A percentile compares a stretch with the other conserved stretches of the same genome.
phyloP scores from a whole-genome alignment of 306 rosid species.

The Hylodesmum podocarpum region DNA sequence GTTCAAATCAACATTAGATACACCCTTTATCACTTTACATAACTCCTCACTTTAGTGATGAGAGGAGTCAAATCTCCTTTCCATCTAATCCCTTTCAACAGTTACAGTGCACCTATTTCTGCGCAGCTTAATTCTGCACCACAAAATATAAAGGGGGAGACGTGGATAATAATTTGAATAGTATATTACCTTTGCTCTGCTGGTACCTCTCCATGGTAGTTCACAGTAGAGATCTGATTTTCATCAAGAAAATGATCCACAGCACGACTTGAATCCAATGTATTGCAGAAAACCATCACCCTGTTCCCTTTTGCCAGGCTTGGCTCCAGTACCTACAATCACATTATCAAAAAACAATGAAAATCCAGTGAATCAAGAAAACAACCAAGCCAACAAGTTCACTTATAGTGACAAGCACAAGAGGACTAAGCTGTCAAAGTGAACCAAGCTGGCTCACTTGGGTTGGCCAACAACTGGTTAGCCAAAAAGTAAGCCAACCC shows the following conservation, averaged over 20 bases:
- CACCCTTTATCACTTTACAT: not conserved
- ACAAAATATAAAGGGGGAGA: not conserved
- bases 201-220: conserved; percentile 98
- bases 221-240: conserved; percentile 74
- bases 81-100: conserved; percentile 16
- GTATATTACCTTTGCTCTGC: conserved; percentile 76
- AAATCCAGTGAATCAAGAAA: conserved; percentile 22
- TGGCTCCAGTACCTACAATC: conserved; percentile 87
- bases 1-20: not conserved
- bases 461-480: not conserved
- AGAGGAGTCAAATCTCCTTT: not conserved
- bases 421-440: not conserved
- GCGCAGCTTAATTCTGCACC: conserved; percentile 3
- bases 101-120: not conserved
- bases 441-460: not conserved
- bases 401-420: not conserved
- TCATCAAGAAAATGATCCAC: conserved; percentile 95
- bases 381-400: conserved; percentile 9
- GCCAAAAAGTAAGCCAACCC: not conserved
- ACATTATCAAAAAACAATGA: conserved; percentile 29
- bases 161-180: not conserved
- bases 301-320: conserved; percentile 87
- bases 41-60: not conserved
- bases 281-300: conserved; percentile 98
- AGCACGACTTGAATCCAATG: conserved; percentile 93